These are phyloP conservation scores for Aurifilum marmelostoma DNA, from an alignment of 2,329 filamentous ascomycete genomes.

Conservation along the genomic window DNA sequence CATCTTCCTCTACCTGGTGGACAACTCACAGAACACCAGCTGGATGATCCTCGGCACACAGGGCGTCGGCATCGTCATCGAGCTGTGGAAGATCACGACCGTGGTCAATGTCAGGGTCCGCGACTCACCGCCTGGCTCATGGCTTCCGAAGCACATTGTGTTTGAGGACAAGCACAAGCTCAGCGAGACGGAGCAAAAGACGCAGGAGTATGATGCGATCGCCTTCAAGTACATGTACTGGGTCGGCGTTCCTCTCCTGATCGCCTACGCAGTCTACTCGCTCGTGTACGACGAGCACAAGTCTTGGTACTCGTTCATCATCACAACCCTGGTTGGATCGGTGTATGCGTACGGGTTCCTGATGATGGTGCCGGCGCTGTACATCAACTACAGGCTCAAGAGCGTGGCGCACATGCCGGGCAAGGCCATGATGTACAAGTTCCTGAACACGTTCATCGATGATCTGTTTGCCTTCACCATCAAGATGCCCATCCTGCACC, in stretches of 20 bases:
- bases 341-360: conserved; percentile 98
- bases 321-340: conserved; percentile 90
- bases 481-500: conserved; percentile 96
- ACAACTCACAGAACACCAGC: conserved; percentile 96
- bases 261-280: conserved; percentile 89
- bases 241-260: conserved; percentile 82
- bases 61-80: conserved; percentile 73
- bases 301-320: conserved; percentile 96
- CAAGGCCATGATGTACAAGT: conserved; percentile 97
- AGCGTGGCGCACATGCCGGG: conserved; percentile 95
- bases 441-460: conserved; percentile 98
- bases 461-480: conserved; percentile 98
- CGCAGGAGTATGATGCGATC: conserved; percentile 96
- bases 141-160: conserved; percentile 76
- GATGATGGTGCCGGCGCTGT: conserved; percentile 97
- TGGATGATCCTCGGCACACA: conserved; percentile 99
- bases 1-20: conserved; percentile 95
- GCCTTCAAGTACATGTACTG: conserved; percentile 98
- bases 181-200: conserved; percentile 94
- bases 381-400: conserved; percentile 99
- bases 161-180: conserved; percentile 98
- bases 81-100: conserved; percentile 94
- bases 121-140: conserved; percentile 66
- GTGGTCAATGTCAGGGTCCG: conserved; percentile 86
- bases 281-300: conserved; percentile 93